Conservation (phyloP, 1,284 basidiomycete genomes). For the Porodaedalea pini region DNA sequence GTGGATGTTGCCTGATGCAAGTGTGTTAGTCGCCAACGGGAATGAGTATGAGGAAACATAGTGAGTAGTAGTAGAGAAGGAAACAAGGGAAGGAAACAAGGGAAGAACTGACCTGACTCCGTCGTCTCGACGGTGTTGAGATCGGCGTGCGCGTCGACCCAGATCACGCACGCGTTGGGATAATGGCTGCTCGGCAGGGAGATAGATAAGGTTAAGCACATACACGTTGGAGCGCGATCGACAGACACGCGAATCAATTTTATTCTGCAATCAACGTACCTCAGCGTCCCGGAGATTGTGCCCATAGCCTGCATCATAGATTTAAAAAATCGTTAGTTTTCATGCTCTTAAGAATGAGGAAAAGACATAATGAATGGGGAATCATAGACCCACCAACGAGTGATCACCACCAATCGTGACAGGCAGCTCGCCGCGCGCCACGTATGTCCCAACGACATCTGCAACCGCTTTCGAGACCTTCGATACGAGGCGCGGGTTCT, state of each 20-base stretch:
- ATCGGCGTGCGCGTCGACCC: conserved; percentile 93
- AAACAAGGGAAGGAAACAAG: conserved; percentile 24
- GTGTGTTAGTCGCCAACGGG: too few relatives aligned
- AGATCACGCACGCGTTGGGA: conserved; percentile 81
- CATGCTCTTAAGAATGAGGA: conserved; percentile 6
- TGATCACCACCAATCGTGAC: conserved; percentile 97
- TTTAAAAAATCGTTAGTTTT: background rate
- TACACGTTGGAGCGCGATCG: background rate
- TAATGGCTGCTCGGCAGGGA: conserved; percentile 44
- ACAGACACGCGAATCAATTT: too few relatives aligned
- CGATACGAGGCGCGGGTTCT: conserved; percentile 84
- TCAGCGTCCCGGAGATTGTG: conserved; percentile 80
- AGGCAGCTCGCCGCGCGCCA: conserved; percentile 76
- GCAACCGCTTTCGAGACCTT: conserved; percentile 82
- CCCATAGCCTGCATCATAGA: conserved; percentile 71
- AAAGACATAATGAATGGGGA: background rate
- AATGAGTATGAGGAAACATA: too few relatives aligned
- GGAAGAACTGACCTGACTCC: conserved; percentile 53
- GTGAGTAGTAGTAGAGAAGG: too few relatives aligned
- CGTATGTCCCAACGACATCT: conserved; percentile 71
- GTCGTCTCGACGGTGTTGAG: conserved; percentile 92
- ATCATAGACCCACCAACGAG: conserved; percentile 68
- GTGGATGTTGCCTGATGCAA: conserved; percentile 82
- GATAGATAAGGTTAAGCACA: conserved; percentile 19
- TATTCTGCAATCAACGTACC: conserved; percentile 46